Evolutionary conservation across 1,139 yeast species (phyloP).

Genomic region (Debaryomyces sp.): DNA sequence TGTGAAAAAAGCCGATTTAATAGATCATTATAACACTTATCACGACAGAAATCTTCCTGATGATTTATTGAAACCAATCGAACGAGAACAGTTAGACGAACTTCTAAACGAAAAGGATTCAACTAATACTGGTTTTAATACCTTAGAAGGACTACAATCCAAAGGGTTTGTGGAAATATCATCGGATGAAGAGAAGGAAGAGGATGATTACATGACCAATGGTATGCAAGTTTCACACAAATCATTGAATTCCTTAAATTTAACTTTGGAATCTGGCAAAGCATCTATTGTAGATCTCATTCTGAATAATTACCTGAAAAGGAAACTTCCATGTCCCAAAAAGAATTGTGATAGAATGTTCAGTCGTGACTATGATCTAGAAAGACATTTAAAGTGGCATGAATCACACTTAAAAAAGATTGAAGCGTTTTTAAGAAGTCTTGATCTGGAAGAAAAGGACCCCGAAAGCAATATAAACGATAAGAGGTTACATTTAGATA

Average conservation of each 20-base stretch:
- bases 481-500: not conserved
- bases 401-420: constrained; percentile 37
- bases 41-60: constrained; percentile 47
- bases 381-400: constrained; percentile 61
- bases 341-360: constrained; percentile 51
- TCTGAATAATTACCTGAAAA: constrained; percentile 34
- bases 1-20: constrained; percentile 36
- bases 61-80: constrained; percentile 30
- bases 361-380: constrained; percentile 48
- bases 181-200: constrained; percentile 19
- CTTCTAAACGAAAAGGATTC: constrained; percentile 21
- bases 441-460: constrained; percentile 20
- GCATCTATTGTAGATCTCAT: constrained; percentile 39
- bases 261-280: constrained; percentile 23
- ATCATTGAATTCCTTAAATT: constrained; percentile 30
- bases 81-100: constrained; percentile 24
- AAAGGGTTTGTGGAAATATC: not conserved
- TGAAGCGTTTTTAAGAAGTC: constrained; percentile 32
- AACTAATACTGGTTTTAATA: constrained; percentile 2
- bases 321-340: constrained; percentile 47
- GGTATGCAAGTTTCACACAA: constrained; percentile 20
- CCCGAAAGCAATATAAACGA: constrained; percentile 5
- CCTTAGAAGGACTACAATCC: not conserved
- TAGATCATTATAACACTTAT: constrained; percentile 45
- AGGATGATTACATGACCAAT: constrained; percentile 2